phyloP scores from a whole-genome alignment of 208 protist species.

The Crithidia brevicula region DNA sequence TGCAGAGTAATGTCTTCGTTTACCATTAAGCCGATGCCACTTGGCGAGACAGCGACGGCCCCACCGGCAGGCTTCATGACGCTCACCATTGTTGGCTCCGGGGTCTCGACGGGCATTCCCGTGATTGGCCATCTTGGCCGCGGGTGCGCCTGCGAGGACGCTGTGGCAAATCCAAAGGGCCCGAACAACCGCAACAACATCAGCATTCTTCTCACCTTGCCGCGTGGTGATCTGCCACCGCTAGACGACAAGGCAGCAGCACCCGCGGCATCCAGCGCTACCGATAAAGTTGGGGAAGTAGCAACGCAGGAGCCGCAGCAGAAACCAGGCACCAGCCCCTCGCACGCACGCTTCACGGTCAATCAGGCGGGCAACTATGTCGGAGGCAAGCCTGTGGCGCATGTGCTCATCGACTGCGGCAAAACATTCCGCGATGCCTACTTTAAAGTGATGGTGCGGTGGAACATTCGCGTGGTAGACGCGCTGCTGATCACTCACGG shows the following conservation, averaged over 20 bases:
- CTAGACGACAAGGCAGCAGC: background rate
- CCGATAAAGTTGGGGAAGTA: background rate
- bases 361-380: conserved; percentile 35
- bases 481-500: conserved; percentile 89
- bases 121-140: conserved; percentile 82
- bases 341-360: conserved; percentile 35
- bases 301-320: background rate
- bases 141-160: conserved; percentile 77
- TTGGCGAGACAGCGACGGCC: conserved; percentile 22
- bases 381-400: conserved; percentile 36
- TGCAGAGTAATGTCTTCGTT: too few species aligned
- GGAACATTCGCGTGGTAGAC: conserved; percentile 66
- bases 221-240: conserved; percentile 13
- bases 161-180: conserved; percentile 54
- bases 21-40: conserved; percentile 1
- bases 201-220: conserved; percentile 75
- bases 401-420: conserved; percentile 87
- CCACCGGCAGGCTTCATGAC: conserved; percentile 41
- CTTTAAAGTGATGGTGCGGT: conserved; percentile 77
- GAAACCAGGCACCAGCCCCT: background rate
- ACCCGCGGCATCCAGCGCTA: background rate
- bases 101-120: conserved; percentile 83
- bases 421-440: conserved; percentile 93
- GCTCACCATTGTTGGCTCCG: conserved; percentile 76
- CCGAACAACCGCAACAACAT: conserved; percentile 86